These are phyloP conservation scores for Aspergillus hancockii DNA, from an alignment of 495 filamentous ascomycete genomes.

Conservation along the genomic window DNA sequence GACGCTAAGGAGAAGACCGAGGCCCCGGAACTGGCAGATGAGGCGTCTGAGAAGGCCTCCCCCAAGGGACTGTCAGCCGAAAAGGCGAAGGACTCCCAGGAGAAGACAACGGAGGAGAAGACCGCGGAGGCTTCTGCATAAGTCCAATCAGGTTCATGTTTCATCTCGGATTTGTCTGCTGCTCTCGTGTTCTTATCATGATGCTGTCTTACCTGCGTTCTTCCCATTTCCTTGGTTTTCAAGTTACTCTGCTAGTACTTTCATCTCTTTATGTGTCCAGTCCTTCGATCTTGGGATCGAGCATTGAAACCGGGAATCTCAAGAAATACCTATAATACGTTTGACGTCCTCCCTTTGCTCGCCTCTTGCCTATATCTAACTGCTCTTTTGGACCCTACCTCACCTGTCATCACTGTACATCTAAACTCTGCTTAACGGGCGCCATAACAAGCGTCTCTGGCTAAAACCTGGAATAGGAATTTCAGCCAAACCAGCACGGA, in stretches of 20 bases:
- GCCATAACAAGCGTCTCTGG: not conserved
- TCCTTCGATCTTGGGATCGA: conserved; percentile 4
- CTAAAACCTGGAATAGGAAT: not conserved
- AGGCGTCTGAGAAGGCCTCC: conserved; percentile 25
- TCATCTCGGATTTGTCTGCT: not conserved
- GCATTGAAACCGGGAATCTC: conserved; percentile 1
- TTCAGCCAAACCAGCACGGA: not conserved
- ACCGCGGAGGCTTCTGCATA: conserved; percentile 22
- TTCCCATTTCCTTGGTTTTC: conserved; percentile 2
- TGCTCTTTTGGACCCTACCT: not conserved
- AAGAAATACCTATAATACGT: not conserved
- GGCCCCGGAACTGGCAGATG: conserved; percentile 25
- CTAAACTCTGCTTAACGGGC: not conserved
- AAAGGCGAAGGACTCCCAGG: conserved; percentile 17
- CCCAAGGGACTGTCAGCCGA: conserved; percentile 20
- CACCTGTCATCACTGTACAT: not conserved
- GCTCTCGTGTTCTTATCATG: not conserved
- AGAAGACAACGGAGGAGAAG: conserved; percentile 24
- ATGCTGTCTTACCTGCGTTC: conserved; percentile 6
- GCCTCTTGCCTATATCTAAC: not conserved
- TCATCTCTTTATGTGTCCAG: conserved; percentile 2
- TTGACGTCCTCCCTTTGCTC: not conserved
- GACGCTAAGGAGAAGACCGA: conserved; percentile 29
- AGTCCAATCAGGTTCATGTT: conserved; percentile 4
- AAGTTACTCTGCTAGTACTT: conserved; percentile 2